A percentile compares a stretch with the other conserved stretches of the same genome.
Evolutionary conservation across 2,329 filamentous ascomycete genomes (phyloP).

Genomic region (Talaromyces sp.): DNA sequence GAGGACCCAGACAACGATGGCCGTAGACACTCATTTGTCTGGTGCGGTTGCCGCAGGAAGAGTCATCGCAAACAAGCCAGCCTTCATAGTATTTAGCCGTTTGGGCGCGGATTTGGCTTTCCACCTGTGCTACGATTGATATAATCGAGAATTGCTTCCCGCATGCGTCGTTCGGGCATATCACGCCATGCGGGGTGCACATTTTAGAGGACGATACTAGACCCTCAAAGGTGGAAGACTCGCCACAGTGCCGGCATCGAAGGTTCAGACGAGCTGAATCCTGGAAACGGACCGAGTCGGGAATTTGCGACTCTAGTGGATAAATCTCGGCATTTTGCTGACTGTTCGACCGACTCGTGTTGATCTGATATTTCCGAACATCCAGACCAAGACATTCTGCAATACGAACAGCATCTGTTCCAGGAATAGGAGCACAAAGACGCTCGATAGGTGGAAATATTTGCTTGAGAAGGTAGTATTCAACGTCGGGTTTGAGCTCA

Average conservation of each 20-base stretch:
- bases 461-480: slow-evolving; percentile 97
- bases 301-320: slow-evolving; percentile 89
- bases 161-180: slow-evolving; percentile 63
- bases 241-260: slow-evolving; percentile 75
- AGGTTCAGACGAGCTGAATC: slow-evolving; percentile 71
- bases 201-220: slow-evolving; percentile 54
- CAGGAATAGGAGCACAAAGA: slow-evolving; percentile 90
- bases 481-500: slow-evolving; percentile 78
- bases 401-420: slow-evolving; percentile 82
- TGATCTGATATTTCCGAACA: slow-evolving; percentile 76
- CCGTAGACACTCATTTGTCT: slow-evolving; percentile 92
- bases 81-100: slow-evolving; percentile 86
- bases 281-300: slow-evolving; percentile 83
- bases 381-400: slow-evolving; percentile 94
- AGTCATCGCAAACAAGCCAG: slow-evolving; percentile 85
- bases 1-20: slow-evolving; percentile 79
- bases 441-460: slow-evolving; percentile 97
- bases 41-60: slow-evolving; percentile 78
- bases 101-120: slow-evolving; percentile 72
- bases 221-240: slow-evolving; percentile 69
- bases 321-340: slow-evolving; percentile 66
- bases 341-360: slow-evolving; percentile 49
- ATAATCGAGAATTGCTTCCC: slow-evolving; percentile 60
- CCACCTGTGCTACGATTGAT: slow-evolving; percentile 78
- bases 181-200: slow-evolving; percentile 68